Evolutionary conservation across 441 rosid genomes (phyloP).

Genomic region (Populus hybrid): DNA sequence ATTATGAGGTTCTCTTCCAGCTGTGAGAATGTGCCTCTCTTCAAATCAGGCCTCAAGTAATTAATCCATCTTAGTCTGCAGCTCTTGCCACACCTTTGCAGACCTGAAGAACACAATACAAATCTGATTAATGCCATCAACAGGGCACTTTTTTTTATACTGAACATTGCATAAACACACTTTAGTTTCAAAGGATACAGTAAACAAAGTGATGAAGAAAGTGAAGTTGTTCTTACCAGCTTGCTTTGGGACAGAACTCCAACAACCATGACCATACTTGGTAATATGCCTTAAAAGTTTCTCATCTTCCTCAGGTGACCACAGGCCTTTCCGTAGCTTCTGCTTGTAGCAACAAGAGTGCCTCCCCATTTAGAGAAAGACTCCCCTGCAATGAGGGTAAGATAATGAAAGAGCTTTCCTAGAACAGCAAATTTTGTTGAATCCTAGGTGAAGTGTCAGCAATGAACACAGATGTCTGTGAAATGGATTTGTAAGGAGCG

Average conservation of each 20-base stretch:
- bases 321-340: constrained; percentile 87
- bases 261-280: constrained; percentile 80
- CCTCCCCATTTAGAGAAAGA: constrained; percentile 59
- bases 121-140: neutral
- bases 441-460: constrained; percentile 46
- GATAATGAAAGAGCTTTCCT: constrained; percentile 5
- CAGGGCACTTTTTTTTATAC: too few species aligned
- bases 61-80: constrained; percentile 56
- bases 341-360: constrained; percentile 87
- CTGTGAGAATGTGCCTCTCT: constrained; percentile 61
- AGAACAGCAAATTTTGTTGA: constrained; percentile 31
- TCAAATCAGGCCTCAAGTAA: too few species aligned
- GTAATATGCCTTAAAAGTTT: constrained; percentile 50
- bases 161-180: neutral
- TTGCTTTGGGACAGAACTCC: constrained; percentile 92
- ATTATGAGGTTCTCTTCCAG: constrained; percentile 68
- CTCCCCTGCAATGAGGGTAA: neutral
- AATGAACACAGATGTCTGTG: constrained; percentile 17
- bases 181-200: neutral
- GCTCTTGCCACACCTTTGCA: constrained; percentile 86
- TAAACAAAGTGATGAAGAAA: neutral
- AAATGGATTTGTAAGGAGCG: constrained; percentile 13
- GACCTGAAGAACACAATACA: constrained; percentile 35
- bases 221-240: constrained; percentile 47
- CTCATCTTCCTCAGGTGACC: constrained; percentile 71